Base-by-base conservation (phyloP, 192 early-diverging fungal species). In the Coemansia sp. region DNA sequence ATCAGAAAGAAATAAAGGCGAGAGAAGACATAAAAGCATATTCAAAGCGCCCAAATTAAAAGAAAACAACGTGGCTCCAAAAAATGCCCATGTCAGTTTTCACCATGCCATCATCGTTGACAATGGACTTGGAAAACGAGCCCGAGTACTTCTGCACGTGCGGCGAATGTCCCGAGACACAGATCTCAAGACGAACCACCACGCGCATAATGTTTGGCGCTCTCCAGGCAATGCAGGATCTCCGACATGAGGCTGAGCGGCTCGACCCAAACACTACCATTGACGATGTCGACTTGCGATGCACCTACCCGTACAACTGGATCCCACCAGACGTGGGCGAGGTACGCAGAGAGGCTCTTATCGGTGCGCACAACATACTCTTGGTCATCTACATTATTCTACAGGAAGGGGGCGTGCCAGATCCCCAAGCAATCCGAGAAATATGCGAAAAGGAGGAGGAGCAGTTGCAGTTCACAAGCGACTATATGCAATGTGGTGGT, bases 241-340 rank as follows among this genome's bases (percentile, higher is more conserved):
- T 82, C 12, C 61, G 47, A 11, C 13, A 50, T 11, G 79, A 76
- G 41, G 63, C 59, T 19, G 56, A 68, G 57, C 61, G 40, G 18
- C 72, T 69, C 9, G 71, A 65, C 1, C 65, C 75, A 39, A 50
- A 61, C 26, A 40, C 52, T 0, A 15, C 23, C 15, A 56, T 76
- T 11, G 71, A 69, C 64, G 67, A 67, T 12, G 56, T 63, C n/a
- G 48, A 58, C 41, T 13, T 62, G 16, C 67, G 67, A 4, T 70
- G 71, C 41, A 62, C 56, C 18, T 82, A 82, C 21, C 79, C 79
- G 26, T 77, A 68, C 59, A 82, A 76, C 69, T 76, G 71, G 74
- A 63, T 82, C 9, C 79, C 79, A 9, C 63, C 65, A 6, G 37
- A 70, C 37, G 74, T 63, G 2, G 56, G 62, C 13, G 64, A 71